Evolutionary conservation across 352 stramenopile species (phyloP).

Genomic region (Pythium sukuiense): DNA sequence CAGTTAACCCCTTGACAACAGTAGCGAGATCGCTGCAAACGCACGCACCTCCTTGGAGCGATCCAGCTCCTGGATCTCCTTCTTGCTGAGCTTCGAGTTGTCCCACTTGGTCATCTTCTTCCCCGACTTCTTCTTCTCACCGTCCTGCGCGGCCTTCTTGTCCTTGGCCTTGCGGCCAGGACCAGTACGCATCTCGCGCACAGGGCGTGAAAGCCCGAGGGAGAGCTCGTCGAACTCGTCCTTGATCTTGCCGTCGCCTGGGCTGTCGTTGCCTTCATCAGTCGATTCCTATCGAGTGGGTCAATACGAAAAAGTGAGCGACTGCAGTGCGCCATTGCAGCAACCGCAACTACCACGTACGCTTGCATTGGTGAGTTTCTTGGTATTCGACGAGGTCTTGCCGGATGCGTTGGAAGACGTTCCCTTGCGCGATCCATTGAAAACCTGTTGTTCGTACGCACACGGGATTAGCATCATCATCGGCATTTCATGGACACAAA

Average conservation of each 20-base stretch:
- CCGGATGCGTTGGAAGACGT: slow-evolving; percentile 43
- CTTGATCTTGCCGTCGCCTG: slow-evolving; percentile 47
- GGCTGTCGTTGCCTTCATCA: slow-evolving; percentile 62
- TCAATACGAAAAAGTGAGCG: not conserved
- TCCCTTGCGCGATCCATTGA: slow-evolving; percentile 67
- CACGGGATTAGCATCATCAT: not conserved
- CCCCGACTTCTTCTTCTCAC: slow-evolving; percentile 54
- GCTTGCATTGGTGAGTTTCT: slow-evolving; percentile 32
- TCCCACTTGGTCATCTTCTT: slow-evolving; percentile 89
- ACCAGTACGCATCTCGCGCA: slow-evolving; percentile 68
- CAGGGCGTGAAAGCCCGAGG: slow-evolving; percentile 41
- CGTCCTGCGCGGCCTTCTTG: slow-evolving; percentile 43
- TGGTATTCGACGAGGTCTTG: slow-evolving; percentile 45
- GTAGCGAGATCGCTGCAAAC: not conserved
- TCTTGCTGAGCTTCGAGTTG: slow-evolving; percentile 82
- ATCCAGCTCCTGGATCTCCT: slow-evolving; percentile 76
- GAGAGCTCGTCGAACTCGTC: slow-evolving; percentile 62
- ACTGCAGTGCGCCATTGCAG: not conserved
- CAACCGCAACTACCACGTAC: not conserved
- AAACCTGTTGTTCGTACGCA: slow-evolving; percentile 16
- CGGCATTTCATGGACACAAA: not conserved
- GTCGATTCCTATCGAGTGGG: slow-evolving; percentile 40
- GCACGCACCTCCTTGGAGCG: slow-evolving; percentile 59
- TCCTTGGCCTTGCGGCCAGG: slow-evolving; percentile 57
- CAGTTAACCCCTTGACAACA: not conserved